Evolutionary conservation across 331 rosid genomes (phyloP).

Genomic region (Malus hybrid): DNA sequence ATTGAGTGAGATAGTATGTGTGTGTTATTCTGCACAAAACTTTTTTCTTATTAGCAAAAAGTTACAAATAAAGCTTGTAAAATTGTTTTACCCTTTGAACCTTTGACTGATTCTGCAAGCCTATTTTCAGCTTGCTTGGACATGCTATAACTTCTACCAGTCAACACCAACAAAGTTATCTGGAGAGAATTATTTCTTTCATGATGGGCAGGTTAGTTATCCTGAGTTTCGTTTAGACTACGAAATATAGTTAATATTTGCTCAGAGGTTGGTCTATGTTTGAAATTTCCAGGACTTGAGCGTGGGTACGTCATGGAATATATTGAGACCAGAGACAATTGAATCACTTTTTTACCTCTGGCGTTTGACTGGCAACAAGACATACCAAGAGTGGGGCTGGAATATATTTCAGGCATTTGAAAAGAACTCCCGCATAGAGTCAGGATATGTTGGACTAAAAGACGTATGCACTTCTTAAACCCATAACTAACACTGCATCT

Average conservation of each 20-base stretch:
- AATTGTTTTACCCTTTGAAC: background rate
- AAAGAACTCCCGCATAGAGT: slow-evolving; percentile 82
- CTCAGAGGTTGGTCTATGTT: slow-evolving; percentile 4
- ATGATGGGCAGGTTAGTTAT: slow-evolving; percentile 64
- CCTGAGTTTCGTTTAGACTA: background rate
- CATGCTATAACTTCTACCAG: slow-evolving; percentile 97
- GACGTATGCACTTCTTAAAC: slow-evolving; percentile 59
- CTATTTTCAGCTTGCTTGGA: slow-evolving; percentile 90
- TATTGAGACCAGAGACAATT: slow-evolving; percentile 91
- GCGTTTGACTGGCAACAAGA: slow-evolving; percentile 93
- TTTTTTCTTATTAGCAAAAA: background rate
- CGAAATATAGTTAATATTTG: background rate
- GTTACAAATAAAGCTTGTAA: background rate
- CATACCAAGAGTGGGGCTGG: slow-evolving; percentile 99
- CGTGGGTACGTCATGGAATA: slow-evolving; percentile 99
- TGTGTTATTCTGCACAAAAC: background rate
- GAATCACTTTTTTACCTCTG: slow-evolving; percentile 96
- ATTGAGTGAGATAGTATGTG: background rate
- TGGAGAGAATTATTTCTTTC: slow-evolving; percentile 91
- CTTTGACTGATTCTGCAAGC: slow-evolving; percentile 1
- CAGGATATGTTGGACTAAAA: slow-evolving; percentile 94
- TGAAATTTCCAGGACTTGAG: slow-evolving; percentile 59
- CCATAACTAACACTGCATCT: background rate
- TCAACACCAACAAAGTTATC: slow-evolving; percentile 93
- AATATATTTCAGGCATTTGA: slow-evolving; percentile 97